phyloP scores from a whole-genome alignment of 345 rosid species.

The Moricandia arvensis region DNA sequence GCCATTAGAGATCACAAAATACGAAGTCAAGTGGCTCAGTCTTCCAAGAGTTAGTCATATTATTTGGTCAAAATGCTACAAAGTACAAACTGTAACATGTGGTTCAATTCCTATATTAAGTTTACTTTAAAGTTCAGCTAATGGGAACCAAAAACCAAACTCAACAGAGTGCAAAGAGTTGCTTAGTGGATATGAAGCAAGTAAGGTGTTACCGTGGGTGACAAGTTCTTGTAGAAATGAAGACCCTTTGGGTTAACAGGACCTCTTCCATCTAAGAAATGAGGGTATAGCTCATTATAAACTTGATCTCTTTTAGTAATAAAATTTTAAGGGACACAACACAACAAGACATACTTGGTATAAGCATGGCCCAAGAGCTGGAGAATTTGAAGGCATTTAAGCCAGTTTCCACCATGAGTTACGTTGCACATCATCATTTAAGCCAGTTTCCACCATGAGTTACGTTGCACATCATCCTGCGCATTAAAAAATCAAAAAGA shows the following conservation, averaged over 20 bases:
- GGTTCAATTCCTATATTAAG: background rate
- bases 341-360: background rate
- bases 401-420: no score
- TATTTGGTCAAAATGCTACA: no score
- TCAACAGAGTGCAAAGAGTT: background rate
- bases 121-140: background rate
- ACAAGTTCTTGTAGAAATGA: background rate
- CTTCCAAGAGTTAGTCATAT: no score
- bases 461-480: constrained; percentile 9
- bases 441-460: constrained; percentile 5
- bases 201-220: background rate
- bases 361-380: constrained; percentile 3
- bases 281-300: background rate
- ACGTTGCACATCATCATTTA: constrained; percentile 11
- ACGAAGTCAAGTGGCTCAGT: no score
- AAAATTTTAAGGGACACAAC: background rate
- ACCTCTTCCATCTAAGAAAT: constrained; percentile 2
- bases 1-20: no score
- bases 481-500: background rate
- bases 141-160: background rate
- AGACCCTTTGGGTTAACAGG: constrained; percentile 4
- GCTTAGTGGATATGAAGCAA: background rate
- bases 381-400: background rate
- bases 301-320: background rate
- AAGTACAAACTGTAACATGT: no score